Conservation (phyloP, 305 asterid genomes). For the Fraxinus sp. region DNA sequence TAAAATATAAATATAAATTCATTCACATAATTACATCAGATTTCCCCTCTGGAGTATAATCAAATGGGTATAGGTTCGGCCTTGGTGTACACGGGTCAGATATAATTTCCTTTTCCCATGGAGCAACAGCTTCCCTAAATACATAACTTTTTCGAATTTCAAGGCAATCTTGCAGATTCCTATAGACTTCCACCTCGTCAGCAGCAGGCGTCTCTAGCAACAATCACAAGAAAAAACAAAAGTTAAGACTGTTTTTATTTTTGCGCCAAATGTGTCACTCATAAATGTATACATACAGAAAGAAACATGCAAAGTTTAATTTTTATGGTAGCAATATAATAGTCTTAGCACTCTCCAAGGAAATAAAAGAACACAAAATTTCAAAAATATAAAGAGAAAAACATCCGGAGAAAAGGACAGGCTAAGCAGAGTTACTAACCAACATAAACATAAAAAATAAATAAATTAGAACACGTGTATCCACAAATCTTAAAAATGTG, state of each 20-base stretch:
- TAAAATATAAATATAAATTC: constrained; percentile 2
- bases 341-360: neutral
- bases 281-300: neutral
- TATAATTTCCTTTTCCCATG: constrained; percentile 87
- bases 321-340: neutral
- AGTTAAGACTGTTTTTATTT: constrained; percentile 3
- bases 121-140: constrained; percentile 73
- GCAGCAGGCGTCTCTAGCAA: constrained; percentile 78
- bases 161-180: constrained; percentile 78
- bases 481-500: neutral
- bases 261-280: neutral
- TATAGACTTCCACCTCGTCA: constrained; percentile 83
- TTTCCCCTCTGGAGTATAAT: constrained; percentile 63
- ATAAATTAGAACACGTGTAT: neutral
- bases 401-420: neutral
- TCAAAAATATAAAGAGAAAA: neutral
- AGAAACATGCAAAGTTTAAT: neutral
- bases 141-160: constrained; percentile 72
- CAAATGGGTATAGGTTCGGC: constrained; percentile 80
- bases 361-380: neutral
- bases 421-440: neutral
- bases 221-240: constrained; percentile 28
- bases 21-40: constrained; percentile 53
- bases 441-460: neutral
- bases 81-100: constrained; percentile 93